Base-by-base conservation (phyloP, 305 asterid species). In the Stenogyne calaminthoides region DNA sequence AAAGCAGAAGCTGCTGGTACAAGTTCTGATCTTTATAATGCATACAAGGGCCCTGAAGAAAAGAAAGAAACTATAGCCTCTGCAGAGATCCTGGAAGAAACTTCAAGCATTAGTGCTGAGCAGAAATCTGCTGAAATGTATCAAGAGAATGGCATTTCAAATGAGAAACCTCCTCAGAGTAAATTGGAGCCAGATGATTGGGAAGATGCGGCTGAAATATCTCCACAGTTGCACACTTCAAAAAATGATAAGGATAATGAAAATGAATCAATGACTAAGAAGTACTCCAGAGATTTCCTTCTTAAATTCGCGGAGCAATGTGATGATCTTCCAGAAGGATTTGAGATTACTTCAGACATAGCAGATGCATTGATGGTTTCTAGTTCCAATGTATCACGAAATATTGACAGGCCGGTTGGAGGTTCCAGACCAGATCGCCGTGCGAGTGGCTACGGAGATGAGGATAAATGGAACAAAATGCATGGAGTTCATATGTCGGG, bases 111-210 rank as follows among this genome's bases (percentile, higher is more conserved):
- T 70, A 65, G 67, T 44, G 54, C 63, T 15, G 81, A 80, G 70
- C 83, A 73, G 74, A 66, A 47, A 72, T 62, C 86, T 70, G 72
- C 76, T 12, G 77, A 80, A 40, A 67, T 71, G 57, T 76, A 83
- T 58, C 76, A 69, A 51, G 84, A 80, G 32, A 86, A 85, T 69
- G 74, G 54, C 27, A 69, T 19, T 84, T 44, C 39, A 77, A 54
- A 19, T 65, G 84, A 84, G 71, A 83, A 81, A 71, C 77, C 77
- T 78, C 44, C 82, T 71, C 86, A 39, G 78, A 72, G 64, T 83
- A 88, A 90, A 79, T 79, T 62, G 34, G 99, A 88, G 86, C 96
- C 91, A 34, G 98, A 94, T 79, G 96, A 95, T 80, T 92, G 98
- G 99, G 99, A 95, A 79, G 97, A 88, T 83, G 97, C 91, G 44